These are phyloP conservation scores for Sporothrix globosa DNA, from an alignment of 2,329 filamentous ascomycete genomes.

Conservation along the genomic window DNA sequence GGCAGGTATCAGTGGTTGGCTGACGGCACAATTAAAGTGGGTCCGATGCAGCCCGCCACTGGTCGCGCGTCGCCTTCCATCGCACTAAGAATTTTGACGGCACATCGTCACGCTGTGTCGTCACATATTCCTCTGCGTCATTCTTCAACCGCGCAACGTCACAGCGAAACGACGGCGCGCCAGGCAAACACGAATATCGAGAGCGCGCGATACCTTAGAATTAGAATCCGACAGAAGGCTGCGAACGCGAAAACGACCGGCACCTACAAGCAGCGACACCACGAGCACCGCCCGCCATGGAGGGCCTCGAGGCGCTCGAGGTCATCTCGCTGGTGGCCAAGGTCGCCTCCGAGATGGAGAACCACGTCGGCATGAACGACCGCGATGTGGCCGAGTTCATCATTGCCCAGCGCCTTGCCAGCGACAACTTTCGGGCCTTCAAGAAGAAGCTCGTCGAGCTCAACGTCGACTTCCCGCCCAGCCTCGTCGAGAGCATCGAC, in stretches of 20 bases:
- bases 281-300: slow-evolving; percentile 60
- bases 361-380: slow-evolving; percentile 88
- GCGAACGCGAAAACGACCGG: neutral
- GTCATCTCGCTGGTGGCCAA: slow-evolving; percentile 91
- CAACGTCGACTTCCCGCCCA: slow-evolving; percentile 81
- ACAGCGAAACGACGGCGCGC: neutral
- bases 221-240: too few species aligned
- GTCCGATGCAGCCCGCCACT: neutral
- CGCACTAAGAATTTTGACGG: slow-evolving; percentile 25
- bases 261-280: neutral
- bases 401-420: slow-evolving; percentile 84
- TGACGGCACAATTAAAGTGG: neutral
- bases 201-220: too few species aligned
- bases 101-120: neutral
- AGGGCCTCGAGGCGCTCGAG: slow-evolving; percentile 89
- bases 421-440: slow-evolving; percentile 71
- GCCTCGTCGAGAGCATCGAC: slow-evolving; percentile 88
- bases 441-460: slow-evolving; percentile 72
- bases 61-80: too few species aligned
- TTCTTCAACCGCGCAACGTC: neutral
- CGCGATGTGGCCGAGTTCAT: slow-evolving; percentile 97
- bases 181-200: neutral
- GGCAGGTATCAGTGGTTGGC: neutral
- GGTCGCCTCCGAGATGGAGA: slow-evolving; percentile 90
- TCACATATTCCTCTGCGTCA: neutral